Conservation (phyloP, 129 eudicot genomes). For the Ambrosia artemisiifolia region DNA sequence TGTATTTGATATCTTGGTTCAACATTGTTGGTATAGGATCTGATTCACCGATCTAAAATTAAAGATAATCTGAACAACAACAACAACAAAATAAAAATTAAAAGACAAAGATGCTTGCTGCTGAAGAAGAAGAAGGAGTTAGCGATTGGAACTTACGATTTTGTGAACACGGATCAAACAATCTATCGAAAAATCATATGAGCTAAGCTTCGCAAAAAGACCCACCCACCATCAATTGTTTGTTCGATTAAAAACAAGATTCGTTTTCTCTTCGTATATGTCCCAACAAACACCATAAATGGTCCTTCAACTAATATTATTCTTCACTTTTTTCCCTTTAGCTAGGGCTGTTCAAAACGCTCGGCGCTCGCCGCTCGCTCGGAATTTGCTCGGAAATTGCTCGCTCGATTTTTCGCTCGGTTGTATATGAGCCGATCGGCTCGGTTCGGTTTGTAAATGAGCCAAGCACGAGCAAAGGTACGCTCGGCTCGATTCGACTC, state of each 20-base stretch:
- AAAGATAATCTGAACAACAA: not conserved
- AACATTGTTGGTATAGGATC: slow-evolving; percentile 23
- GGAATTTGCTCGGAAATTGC: too few relatives aligned
- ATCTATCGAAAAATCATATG: slow-evolving; percentile 6
- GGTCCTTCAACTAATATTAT: slow-evolving; percentile 9
- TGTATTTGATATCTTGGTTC: too few relatives aligned
- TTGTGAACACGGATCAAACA: slow-evolving; percentile 21
- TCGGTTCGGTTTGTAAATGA: too few relatives aligned
- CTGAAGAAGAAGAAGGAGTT: slow-evolving; percentile 1
- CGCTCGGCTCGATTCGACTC: too few relatives aligned
- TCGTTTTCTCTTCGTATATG: slow-evolving; percentile 22
- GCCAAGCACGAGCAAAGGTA: too few relatives aligned
- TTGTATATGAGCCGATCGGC: too few relatives aligned
- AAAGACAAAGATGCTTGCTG: not conserved
- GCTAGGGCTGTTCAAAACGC: too few relatives aligned
- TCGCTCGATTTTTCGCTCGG: too few relatives aligned
- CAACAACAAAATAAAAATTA: not conserved
- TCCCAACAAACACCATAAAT: slow-evolving; percentile 1
- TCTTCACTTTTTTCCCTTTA: not conserved
- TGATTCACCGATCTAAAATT: not conserved
- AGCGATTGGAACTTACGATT: slow-evolving; percentile 19
- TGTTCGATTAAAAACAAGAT: not conserved
- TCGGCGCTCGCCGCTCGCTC: too few relatives aligned
- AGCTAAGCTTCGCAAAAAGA: not conserved
- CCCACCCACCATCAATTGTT: not conserved